A percentile compares a stretch with the other conserved stretches of the same genome.
Evolutionary conservation across 1,284 basidiomycete genomes (phyloP).

Genomic region (Acaromyces ingoldii): DNA sequence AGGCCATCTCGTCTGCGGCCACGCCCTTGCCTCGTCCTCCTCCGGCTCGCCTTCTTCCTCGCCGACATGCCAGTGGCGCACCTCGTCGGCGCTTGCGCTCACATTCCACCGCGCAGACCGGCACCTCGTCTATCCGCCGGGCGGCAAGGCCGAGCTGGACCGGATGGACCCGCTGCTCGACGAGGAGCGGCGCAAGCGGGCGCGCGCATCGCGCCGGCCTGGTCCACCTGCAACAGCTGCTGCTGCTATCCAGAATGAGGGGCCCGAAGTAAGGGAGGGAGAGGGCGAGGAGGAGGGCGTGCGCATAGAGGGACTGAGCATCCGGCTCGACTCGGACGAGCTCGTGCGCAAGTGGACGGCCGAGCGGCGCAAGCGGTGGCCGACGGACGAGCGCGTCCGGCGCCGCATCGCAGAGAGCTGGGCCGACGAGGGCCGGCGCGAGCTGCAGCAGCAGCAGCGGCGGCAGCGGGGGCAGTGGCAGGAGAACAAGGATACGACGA

Average conservation of each 20-base stretch:
- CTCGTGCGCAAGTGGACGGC: slow-evolving; percentile 46
- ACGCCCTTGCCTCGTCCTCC: slow-evolving; percentile 9
- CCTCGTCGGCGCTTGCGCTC: slow-evolving; percentile 20
- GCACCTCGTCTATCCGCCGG: slow-evolving; percentile 43
- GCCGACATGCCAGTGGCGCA: slow-evolving; percentile 21
- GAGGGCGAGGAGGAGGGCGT: slow-evolving; percentile 7
- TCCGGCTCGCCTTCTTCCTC: slow-evolving; percentile 10
- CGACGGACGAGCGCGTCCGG: slow-evolving; percentile 29
- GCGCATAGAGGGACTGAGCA: slow-evolving; percentile 45
- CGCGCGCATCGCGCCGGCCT: slow-evolving; percentile 1
- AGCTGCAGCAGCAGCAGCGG: neutral
- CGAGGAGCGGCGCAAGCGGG: slow-evolving; percentile 29
- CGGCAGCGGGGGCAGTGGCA: no score
- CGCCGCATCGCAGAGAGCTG: slow-evolving; percentile 28
- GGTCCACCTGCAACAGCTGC: slow-evolving; percentile 11
- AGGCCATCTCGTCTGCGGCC: slow-evolving; percentile 9
- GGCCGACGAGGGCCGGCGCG: neutral
- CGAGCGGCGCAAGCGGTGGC: slow-evolving; percentile 48
- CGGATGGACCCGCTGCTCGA: slow-evolving; percentile 40
- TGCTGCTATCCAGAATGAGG: neutral
- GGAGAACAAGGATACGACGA: no score
- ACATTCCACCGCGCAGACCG: slow-evolving; percentile 46
- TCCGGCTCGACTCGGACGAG: slow-evolving; percentile 43
- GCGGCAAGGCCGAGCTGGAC: slow-evolving; percentile 39
- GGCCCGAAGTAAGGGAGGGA: neutral